These are phyloP conservation scores for Fomitopsis pinicola DNA, from an alignment of 1,284 basidiomycete genomes.

Conservation along the genomic window DNA sequence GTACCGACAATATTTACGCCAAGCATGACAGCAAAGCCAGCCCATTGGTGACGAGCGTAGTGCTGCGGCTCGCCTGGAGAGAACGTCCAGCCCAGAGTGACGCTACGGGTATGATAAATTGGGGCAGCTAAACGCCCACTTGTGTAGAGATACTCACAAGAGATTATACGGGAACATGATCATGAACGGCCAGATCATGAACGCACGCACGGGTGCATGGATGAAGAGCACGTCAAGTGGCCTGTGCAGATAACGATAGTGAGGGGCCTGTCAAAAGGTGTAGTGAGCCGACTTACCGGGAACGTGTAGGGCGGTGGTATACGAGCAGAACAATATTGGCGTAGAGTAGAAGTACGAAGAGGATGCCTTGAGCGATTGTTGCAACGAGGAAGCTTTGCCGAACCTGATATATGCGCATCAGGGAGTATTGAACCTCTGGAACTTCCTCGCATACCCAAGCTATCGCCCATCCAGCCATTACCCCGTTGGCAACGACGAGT, in stretches of 20 bases:
- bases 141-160: constrained; percentile 36
- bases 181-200: constrained; percentile 52
- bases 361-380: constrained; percentile 57
- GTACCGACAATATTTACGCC: constrained; percentile 48
- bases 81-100: constrained; percentile 49
- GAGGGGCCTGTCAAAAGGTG: neutral
- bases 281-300: constrained; percentile 12
- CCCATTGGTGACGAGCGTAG: constrained; percentile 51
- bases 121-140: neutral
- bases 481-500: constrained; percentile 77
- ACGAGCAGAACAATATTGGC: constrained; percentile 63
- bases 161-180: constrained; percentile 47
- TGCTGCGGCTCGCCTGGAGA: constrained; percentile 37
- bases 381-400: constrained; percentile 58
- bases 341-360: constrained; percentile 58
- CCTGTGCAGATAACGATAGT: constrained; percentile 22
- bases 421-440: too few species aligned
- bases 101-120: constrained; percentile 30
- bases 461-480: constrained; percentile 82
- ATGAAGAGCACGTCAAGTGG: constrained; percentile 66
- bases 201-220: constrained; percentile 70
- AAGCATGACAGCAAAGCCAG: constrained; percentile 58
- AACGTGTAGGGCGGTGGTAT: constrained; percentile 53
- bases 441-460: constrained; percentile 51
- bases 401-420: constrained; percentile 33